Conservation (phyloP, 2,329 filamentous ascomycete species). For the Basipetospora chlamydospora region DNA sequence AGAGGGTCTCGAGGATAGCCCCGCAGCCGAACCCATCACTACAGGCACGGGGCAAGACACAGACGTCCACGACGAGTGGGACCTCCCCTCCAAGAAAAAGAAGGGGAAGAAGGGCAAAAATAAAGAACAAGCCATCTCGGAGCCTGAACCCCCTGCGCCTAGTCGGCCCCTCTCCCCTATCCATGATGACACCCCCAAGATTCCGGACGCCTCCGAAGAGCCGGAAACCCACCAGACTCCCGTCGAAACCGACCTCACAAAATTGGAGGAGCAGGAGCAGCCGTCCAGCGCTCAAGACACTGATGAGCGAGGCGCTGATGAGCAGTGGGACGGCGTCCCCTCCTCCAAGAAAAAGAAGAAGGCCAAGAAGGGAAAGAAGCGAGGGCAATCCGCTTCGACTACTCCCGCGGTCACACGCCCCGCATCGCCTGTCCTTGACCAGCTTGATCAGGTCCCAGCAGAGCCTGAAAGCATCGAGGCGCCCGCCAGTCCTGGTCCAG, state of each 20-base stretch:
- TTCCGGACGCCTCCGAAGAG: too few species aligned
- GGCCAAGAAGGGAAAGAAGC: conserved; percentile 24
- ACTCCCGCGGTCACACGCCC: background rate
- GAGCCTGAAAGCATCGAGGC: too few species aligned
- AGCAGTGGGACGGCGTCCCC: background rate
- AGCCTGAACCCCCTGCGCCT: conserved; percentile 11
- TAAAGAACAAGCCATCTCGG: conserved; percentile 12
- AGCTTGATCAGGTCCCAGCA: too few species aligned
- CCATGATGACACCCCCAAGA: background rate
- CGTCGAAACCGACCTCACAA: too few species aligned
- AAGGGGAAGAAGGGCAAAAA: conserved; percentile 5
- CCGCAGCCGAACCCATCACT: too few species aligned
- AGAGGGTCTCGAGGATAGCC: too few species aligned
- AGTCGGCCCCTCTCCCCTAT: background rate
- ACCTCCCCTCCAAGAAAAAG: background rate
- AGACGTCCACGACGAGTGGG: background rate
- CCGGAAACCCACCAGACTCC: too few species aligned
- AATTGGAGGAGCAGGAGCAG: too few species aligned
- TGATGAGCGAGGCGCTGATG: too few species aligned
- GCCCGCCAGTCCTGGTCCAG: too few species aligned
- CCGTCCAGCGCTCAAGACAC: too few species aligned
- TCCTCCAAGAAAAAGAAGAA: conserved; percentile 9
- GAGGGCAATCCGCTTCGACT: background rate
- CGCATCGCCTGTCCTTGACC: background rate
- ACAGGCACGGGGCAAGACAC: too few species aligned